These are phyloP conservation scores for Aspergillaceae sp. DNA, from an alignment of 2,329 filamentous ascomycete species.

Conservation along the genomic window DNA sequence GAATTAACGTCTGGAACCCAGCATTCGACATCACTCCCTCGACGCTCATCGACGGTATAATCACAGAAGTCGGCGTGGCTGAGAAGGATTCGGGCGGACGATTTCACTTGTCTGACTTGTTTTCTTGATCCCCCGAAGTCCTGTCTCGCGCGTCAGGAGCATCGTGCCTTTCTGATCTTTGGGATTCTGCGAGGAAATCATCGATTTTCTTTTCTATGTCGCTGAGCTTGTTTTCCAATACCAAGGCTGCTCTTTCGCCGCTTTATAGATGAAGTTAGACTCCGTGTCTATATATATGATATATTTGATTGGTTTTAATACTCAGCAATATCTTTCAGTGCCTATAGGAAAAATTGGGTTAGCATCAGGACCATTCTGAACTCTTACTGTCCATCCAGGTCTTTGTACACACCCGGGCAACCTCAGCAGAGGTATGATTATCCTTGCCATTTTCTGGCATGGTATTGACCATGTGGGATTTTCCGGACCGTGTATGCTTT, in stretches of 20 bases:
- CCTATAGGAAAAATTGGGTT: neutral
- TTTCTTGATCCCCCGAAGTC: neutral
- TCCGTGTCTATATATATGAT: neutral
- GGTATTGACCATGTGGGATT: no score
- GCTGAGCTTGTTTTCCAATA: constrained; percentile 47
- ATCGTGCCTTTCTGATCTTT: neutral
- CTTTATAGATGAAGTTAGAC: constrained; percentile 19
- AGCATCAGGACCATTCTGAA: no score
- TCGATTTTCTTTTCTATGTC: constrained; percentile 47
- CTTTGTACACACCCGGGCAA: no score
- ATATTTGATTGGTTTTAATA: neutral
- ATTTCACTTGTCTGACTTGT: constrained; percentile 50
- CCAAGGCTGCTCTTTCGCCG: constrained; percentile 48
- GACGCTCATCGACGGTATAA: constrained; percentile 80
- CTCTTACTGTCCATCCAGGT: no score
- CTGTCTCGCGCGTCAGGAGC: neutral
- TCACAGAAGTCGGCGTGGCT: constrained; percentile 84
- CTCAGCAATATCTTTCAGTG: constrained; percentile 7
- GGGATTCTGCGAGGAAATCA: constrained; percentile 6
- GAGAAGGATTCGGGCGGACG: constrained; percentile 63
- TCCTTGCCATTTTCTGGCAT: no score
- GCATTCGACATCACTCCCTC: constrained; percentile 92
- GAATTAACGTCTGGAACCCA: constrained; percentile 89
- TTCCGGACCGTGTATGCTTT: no score
- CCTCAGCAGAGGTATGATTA: no score